Evolutionary conservation across 257 asterid genomes (phyloP).

Genomic region (Cinchona pubescens): DNA sequence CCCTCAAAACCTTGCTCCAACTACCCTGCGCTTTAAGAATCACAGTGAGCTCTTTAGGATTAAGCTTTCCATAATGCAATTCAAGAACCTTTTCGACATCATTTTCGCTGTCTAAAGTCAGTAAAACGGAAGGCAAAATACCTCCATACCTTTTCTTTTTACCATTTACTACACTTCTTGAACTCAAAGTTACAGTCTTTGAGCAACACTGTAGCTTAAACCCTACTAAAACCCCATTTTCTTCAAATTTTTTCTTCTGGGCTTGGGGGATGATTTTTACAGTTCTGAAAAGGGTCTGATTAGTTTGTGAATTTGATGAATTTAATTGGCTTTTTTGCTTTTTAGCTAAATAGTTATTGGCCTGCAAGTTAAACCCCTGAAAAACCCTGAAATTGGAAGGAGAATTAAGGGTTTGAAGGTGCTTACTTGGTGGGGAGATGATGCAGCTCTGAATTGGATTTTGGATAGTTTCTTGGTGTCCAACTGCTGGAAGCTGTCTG

Average conservation of each 20-base stretch:
- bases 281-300: constrained; percentile 16
- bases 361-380: constrained; percentile 37
- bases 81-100: constrained; percentile 64
- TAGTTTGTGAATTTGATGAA: constrained; percentile 11
- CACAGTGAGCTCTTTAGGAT: constrained; percentile 79
- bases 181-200: constrained; percentile 40
- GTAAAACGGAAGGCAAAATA: constrained; percentile 57
- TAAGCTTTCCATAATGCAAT: constrained; percentile 56
- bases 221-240: constrained; percentile 44
- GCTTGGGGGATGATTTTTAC: constrained; percentile 21
- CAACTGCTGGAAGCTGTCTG: constrained; percentile 23
- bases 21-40: constrained; percentile 80
- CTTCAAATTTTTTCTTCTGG: constrained; percentile 27
- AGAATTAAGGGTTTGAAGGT: constrained; percentile 37
- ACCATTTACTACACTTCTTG: constrained; percentile 37
- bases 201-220: constrained; percentile 48
- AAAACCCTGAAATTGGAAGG: constrained; percentile 34
- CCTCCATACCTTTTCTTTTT: constrained; percentile 63
- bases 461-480: constrained; percentile 13
- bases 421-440: constrained; percentile 48
- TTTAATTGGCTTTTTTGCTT: constrained; percentile 1
- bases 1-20: constrained; percentile 74
- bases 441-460: constrained; percentile 13
- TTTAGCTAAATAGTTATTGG: constrained; percentile 10
- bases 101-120: constrained; percentile 50